A percentile compares a stretch with the other conserved stretches of the same genome.
phyloP scores from a whole-genome alignment of 805 yeast genomes.

The Candida glaebosa region DNA sequence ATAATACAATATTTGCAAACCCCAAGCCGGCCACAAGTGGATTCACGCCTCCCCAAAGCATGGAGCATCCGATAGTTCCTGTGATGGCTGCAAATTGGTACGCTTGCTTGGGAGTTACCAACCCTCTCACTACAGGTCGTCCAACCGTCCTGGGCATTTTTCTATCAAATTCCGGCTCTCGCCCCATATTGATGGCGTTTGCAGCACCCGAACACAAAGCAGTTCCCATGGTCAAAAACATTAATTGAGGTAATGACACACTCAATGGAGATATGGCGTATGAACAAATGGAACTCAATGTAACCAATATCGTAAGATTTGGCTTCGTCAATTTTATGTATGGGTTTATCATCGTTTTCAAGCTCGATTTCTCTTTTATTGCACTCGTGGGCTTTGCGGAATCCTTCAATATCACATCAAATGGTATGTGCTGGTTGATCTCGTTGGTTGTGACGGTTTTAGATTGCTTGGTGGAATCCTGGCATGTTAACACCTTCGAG shows the following conservation, averaged over 20 bases:
- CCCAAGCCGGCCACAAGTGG: conserved; percentile 84
- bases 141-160: conserved; percentile 84
- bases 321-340: conserved; percentile 89
- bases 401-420: conserved; percentile 47
- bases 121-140: conserved; percentile 87
- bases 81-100: conserved; percentile 71
- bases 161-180: conserved; percentile 88
- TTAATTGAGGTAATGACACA: conserved; percentile 65
- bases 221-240: conserved; percentile 79
- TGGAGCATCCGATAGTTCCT: conserved; percentile 67
- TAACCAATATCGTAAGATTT: conserved; percentile 78
- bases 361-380: conserved; percentile 12
- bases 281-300: conserved; percentile 87
- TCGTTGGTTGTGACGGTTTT: conserved; percentile 11
- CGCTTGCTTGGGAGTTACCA: conserved; percentile 73
- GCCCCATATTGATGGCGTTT: conserved; percentile 93
- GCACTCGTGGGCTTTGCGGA: conserved; percentile 3
- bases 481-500: conserved; percentile 43
- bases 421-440: conserved; percentile 49
- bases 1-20: conserved; percentile 69
- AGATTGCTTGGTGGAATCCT: conserved; percentile 28
- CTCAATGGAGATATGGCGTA: conserved; percentile 88
- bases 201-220: conserved; percentile 89
- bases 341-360: conserved; percentile 48
- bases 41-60: conserved; percentile 78